These are phyloP conservation scores for Ceratocystis cubensis DNA, from an alignment of 2,329 filamentous ascomycete species.

Conservation along the genomic window DNA sequence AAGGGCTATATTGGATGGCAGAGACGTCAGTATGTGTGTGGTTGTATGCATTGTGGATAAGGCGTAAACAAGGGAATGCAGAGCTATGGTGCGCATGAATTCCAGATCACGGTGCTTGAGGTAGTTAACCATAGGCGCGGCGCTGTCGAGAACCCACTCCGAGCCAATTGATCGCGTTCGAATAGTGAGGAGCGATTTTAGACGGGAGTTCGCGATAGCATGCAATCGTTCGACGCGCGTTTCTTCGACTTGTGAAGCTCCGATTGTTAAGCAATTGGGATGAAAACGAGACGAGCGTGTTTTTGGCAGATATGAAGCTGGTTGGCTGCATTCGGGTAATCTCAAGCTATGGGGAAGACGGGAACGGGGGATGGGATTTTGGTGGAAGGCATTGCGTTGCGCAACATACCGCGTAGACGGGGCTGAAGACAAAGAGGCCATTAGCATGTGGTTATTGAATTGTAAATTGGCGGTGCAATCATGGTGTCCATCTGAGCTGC, in stretches of 20 bases:
- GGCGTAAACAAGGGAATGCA: not conserved
- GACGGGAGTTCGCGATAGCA: not conserved
- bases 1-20: constrained; percentile 48
- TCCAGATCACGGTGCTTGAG: too few species aligned
- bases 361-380: too few species aligned
- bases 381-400: constrained; percentile 20
- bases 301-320: not conserved
- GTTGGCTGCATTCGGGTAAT: too few species aligned
- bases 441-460: constrained; percentile 12
- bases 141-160: constrained; percentile 22
- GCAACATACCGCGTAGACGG: constrained; percentile 94
- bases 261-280: too few species aligned
- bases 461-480: not conserved
- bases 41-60: not conserved
- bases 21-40: constrained; percentile 27
- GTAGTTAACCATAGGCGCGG: constrained; percentile 23
- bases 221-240: not conserved
- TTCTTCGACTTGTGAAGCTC: not conserved
- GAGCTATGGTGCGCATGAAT: too few species aligned
- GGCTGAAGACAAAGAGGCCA: constrained; percentile 42
- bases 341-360: too few species aligned
- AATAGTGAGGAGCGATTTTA: not conserved
- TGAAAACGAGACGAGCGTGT: not conserved
- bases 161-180: not conserved
- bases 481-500: not conserved